Evolutionary conservation across 1,139 yeast species (phyloP).

Genomic region (Yarrowia galli): DNA sequence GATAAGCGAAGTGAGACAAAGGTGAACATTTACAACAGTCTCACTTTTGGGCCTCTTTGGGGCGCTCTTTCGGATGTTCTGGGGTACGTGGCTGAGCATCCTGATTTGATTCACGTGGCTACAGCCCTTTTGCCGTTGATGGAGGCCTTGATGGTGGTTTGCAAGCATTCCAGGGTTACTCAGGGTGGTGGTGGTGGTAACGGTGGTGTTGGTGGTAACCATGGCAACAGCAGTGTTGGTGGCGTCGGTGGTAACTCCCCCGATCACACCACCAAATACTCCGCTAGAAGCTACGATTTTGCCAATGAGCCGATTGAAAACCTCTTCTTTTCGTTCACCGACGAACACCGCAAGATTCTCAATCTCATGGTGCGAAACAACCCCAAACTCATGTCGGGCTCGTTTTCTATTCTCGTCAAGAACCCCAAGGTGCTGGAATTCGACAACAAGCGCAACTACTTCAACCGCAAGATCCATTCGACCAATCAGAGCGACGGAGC

Average conservation of each 20-base stretch:
- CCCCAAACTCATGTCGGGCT: conserved; percentile 96
- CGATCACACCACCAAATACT: conserved; percentile 52
- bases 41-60: conserved; percentile 85
- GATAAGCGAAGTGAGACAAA: conserved; percentile 53
- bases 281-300: conserved; percentile 68
- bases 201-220: too few relatives aligned
- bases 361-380: conserved; percentile 92
- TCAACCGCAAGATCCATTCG: conserved; percentile 65
- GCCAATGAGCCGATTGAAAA: conserved; percentile 79
- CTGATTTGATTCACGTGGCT: conserved; percentile 69
- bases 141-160: conserved; percentile 93
- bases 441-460: conserved; percentile 89
- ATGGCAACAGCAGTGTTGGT: too few relatives aligned
- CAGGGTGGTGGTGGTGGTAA: too few relatives aligned
- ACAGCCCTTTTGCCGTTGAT: conserved; percentile 85
- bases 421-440: conserved; percentile 92
- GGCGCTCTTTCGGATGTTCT: conserved; percentile 82
- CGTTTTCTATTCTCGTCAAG: conserved; percentile 86
- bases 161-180: conserved; percentile 81
- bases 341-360: conserved; percentile 84
- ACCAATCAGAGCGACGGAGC: conserved; percentile 48
- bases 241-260: conserved; percentile 12
- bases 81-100: conserved; percentile 54
- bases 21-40: conserved; percentile 61
- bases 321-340: conserved; percentile 85